Base-by-base conservation (phyloP, 345 rosid genomes). In the Citrus inodora region DNA sequence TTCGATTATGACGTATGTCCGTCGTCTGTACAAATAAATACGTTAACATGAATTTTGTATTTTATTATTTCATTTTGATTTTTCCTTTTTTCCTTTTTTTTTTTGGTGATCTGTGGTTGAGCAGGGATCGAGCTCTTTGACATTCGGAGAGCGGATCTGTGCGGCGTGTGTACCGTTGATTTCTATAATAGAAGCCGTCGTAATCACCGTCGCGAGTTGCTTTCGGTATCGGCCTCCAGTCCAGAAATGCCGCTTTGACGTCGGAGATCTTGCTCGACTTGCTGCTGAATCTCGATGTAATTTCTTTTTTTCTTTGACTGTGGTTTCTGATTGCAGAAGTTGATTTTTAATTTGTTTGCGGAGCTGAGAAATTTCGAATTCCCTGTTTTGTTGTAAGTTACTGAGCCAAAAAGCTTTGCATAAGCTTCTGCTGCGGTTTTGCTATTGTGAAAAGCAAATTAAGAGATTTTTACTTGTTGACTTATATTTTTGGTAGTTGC, bases 131-230 rank as follows among this genome's bases (percentile, higher is more conserved):
- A 88, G 90, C 67, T 89, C 90, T 64, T 74, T 88, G 38, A 86
- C 91, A 0, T 8, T 92, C 4, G 93, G 94, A 7, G 97, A 94
- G 80, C 76, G 86, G 83, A 81, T 94, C 82, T 93, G 97, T 69
- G 79, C 87, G 24, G 91, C 83, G 38, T 86, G 90, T 79, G 72
- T 89, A 32, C 98, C 97, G 28, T 65, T 92, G 24, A 51, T 87
- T 1, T 92, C 88, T 22, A 32, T 91, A 32, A 21, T 90, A 19
- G 95, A 94, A 74, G 65, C 88, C 37, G 27, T 92, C 28, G 40
- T 88, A 14, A 70, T 75, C 25, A 58, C 88, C 2, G 71, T 89
- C n/a, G 77, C 80, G 6, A 81, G 78, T 61, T 93, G 97, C 82
- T 90, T 90, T 79, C 89, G 79, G 30, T 79, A 0, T 53, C 78